A percentile compares a stretch with the other conserved stretches of the same genome.
Evolutionary conservation across 2,329 filamentous ascomycete species (phyloP).

Genomic region (Colletotrichum euphorbiae): DNA sequence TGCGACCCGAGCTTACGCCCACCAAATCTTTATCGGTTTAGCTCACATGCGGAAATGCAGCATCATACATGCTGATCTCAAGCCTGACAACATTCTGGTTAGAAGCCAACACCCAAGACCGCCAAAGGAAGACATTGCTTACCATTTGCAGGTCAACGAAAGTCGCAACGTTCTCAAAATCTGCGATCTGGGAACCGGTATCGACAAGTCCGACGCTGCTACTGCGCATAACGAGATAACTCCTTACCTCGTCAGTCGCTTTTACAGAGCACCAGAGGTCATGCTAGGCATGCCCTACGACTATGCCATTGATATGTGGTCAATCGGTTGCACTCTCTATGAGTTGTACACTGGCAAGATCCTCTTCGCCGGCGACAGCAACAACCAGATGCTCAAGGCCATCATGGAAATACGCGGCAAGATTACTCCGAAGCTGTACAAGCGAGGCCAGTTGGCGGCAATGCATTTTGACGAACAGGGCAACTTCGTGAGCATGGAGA

Average conservation of each 20-base stretch:
- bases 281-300: slow-evolving; percentile 97
- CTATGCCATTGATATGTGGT: slow-evolving; percentile 97
- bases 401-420: slow-evolving; percentile 98
- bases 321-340: slow-evolving; percentile 95
- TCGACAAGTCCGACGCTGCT: slow-evolving; percentile 82
- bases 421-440: slow-evolving; percentile 88
- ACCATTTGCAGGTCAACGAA: slow-evolving; percentile 74
- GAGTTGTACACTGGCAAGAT: slow-evolving; percentile 98
- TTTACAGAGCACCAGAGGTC: slow-evolving; percentile 96
- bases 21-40: slow-evolving; percentile 93
- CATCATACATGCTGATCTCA: slow-evolving; percentile 94
- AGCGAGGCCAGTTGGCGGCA: slow-evolving; percentile 79
- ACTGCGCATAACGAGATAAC: slow-evolving; percentile 85
- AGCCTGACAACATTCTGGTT: slow-evolving; percentile 96
- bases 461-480: slow-evolving; percentile 87
- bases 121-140: slow-evolving; percentile 37
- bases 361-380: slow-evolving; percentile 92
- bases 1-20: slow-evolving; percentile 88
- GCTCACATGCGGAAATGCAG: slow-evolving; percentile 91
- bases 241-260: slow-evolving; percentile 94
- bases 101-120: slow-evolving; percentile 42
- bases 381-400: slow-evolving; percentile 97
- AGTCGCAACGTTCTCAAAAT: slow-evolving; percentile 88
- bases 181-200: slow-evolving; percentile 96
- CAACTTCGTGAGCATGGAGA: slow-evolving; percentile 86